These are phyloP conservation scores for Suillus spraguei DNA, from an alignment of 768 basidiomycete species.

Conservation along the genomic window DNA sequence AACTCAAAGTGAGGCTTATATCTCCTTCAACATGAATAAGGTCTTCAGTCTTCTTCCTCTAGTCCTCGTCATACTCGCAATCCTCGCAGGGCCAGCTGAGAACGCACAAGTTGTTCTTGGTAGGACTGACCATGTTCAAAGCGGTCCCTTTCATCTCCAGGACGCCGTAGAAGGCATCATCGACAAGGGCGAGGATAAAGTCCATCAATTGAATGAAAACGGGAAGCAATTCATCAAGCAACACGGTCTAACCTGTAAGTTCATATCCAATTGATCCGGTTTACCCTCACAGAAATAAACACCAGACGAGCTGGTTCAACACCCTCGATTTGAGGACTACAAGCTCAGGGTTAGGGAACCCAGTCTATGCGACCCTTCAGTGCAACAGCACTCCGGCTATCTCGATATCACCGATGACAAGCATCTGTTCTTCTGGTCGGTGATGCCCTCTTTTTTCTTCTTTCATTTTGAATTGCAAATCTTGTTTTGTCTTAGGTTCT, in stretches of 20 bases:
- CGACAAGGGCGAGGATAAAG: too few relatives aligned
- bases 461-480: neutral
- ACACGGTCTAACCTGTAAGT: too few relatives aligned
- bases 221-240: too few relatives aligned
- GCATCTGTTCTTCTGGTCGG: too few relatives aligned
- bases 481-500: constrained; percentile 60
- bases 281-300: too few relatives aligned
- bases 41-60: constrained; percentile 36
- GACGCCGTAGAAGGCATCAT: too few relatives aligned
- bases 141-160: constrained; percentile 37
- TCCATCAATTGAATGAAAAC: too few relatives aligned
- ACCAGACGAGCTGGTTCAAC: too few relatives aligned
- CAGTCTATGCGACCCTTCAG: constrained; percentile 72
- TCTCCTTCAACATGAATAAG: constrained; percentile 38
- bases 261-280: too few relatives aligned
- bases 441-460: constrained; percentile 11
- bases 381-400: constrained; percentile 78
- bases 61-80: constrained; percentile 34
- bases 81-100: constrained; percentile 40
- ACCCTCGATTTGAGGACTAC: constrained; percentile 52
- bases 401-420: constrained; percentile 78
- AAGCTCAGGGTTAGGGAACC: constrained; percentile 67
- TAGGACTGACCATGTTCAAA: constrained; percentile 24
- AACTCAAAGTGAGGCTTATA: neutral
- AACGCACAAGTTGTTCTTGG: constrained; percentile 49